These are phyloP conservation scores for Mycena rosella DNA, from an alignment of 768 basidiomycete genomes.

Conservation along the genomic window DNA sequence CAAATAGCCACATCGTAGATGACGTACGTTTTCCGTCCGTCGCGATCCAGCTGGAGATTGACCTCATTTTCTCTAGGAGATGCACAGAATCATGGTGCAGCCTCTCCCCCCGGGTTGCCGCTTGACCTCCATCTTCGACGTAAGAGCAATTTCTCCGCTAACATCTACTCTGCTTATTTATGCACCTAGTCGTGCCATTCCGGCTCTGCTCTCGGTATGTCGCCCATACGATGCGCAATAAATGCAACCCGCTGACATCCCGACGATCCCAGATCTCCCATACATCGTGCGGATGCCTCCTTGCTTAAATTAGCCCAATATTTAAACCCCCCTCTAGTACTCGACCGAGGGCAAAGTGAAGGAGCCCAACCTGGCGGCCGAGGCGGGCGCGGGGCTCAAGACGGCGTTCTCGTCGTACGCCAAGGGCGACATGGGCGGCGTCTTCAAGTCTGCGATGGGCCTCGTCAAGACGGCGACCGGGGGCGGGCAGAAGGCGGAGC, in stretches of 20 bases:
- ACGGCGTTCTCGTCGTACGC: slow-evolving; percentile 83
- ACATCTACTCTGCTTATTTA: slow-evolving; percentile 5
- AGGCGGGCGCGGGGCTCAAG: slow-evolving; percentile 90
- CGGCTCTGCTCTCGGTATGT: slow-evolving; percentile 84
- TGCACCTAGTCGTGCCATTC: slow-evolving; percentile 82
- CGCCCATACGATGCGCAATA: not conserved
- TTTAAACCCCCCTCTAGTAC: slow-evolving; percentile 71
- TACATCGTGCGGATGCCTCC: slow-evolving; percentile 63
- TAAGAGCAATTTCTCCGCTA: slow-evolving; percentile 50
- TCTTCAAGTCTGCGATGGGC: slow-evolving; percentile 79
- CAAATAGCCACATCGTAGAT: slow-evolving; percentile 85
- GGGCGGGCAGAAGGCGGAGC: slow-evolving; percentile 70
- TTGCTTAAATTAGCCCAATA: not conserved
- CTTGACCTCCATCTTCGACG: slow-evolving; percentile 86
- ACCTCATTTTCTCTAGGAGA: slow-evolving; percentile 54
- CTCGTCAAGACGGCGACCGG: slow-evolving; percentile 84
- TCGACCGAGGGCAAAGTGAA: slow-evolving; percentile 96
- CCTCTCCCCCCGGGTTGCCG: slow-evolving; percentile 89
- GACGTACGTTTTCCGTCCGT: slow-evolving; percentile 69
- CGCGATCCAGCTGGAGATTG: not conserved
- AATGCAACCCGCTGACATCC: not conserved
- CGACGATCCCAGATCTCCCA: slow-evolving; percentile 65
- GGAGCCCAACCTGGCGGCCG: slow-evolving; percentile 89
- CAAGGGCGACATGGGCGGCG: slow-evolving; percentile 83
- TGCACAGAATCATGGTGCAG: slow-evolving; percentile 86